Conservation (phyloP, 768 basidiomycete genomes). For the Boletus speciosus region DNA sequence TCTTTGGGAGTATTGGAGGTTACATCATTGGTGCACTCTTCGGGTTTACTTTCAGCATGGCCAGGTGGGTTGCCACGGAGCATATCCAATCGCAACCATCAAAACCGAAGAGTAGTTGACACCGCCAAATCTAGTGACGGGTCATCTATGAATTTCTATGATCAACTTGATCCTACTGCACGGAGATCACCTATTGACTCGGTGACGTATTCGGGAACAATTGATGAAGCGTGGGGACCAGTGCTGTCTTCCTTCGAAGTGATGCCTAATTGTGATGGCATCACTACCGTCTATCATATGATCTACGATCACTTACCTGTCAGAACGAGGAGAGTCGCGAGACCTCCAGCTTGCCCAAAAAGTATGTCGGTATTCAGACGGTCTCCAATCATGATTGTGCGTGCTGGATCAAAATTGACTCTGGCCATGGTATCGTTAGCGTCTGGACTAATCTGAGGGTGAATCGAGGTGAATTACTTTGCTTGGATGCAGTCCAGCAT, state of each 20-base stretch:
- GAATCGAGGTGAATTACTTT: conserved; percentile 41
- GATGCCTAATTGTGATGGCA: conserved; percentile 52
- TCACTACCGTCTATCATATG: neutral
- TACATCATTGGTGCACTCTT: conserved; percentile 58
- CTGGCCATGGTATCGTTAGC: conserved; percentile 38
- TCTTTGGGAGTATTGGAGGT: conserved; percentile 67
- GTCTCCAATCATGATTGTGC: conserved; percentile 95
- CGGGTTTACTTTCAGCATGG: conserved; percentile 47
- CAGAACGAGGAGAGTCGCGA: conserved; percentile 85
- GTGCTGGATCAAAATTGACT: conserved; percentile 78
- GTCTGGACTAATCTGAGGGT: neutral
- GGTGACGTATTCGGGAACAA: conserved; percentile 80
- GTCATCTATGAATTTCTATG: conserved; percentile 12
- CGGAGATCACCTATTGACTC: conserved; percentile 79
- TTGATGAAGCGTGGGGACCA: conserved; percentile 64
- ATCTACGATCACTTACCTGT: conserved; percentile 55
- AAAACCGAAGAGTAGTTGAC: conserved; percentile 26
- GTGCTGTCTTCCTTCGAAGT: conserved; percentile 70
- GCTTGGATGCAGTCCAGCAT: conserved; percentile 94
- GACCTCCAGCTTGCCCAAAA: conserved; percentile 84
- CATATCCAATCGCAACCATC: conserved; percentile 27
- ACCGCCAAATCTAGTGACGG: neutral
- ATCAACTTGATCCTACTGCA: conserved; percentile 25
- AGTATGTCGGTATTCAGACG: conserved; percentile 93
- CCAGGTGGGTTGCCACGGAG: conserved; percentile 38